A percentile compares a stretch with the other conserved stretches of the same genome.
phyloP scores from a whole-genome alignment of 192 early-diverging fungal species.

The Oehlia diaphana region DNA sequence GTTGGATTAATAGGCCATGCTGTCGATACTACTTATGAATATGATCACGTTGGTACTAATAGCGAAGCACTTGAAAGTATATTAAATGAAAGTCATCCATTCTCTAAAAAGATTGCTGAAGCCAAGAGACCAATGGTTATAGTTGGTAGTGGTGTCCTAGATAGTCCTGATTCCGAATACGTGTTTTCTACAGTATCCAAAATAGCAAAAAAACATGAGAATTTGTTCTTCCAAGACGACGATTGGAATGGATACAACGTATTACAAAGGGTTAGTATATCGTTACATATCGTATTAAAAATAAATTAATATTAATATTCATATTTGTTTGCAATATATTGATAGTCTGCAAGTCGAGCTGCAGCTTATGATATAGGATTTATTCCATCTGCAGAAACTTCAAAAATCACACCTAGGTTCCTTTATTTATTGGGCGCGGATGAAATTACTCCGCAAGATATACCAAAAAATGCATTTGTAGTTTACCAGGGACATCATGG shows the following conservation, averaged over 20 bases:
- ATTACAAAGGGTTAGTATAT: conserved; percentile 74
- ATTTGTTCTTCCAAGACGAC: conserved; percentile 66
- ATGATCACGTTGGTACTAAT: conserved; percentile 75
- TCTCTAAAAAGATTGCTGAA: conserved; percentile 69
- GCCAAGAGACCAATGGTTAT: conserved; percentile 93
- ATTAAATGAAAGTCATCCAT: conserved; percentile 66
- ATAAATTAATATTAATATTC: neutral
- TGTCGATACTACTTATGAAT: conserved; percentile 88
- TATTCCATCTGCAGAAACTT: conserved; percentile 52
- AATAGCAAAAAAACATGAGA: conserved; percentile 67
- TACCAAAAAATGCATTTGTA: conserved; percentile 91
- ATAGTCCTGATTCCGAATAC: conserved; percentile 71
- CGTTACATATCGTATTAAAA: neutral
- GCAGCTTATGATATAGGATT: conserved; percentile 93
- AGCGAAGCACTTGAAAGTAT: conserved; percentile 69
- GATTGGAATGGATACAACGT: conserved; percentile 89
- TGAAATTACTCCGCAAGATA: conserved; percentile 70
- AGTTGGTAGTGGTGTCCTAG: conserved; percentile 79
- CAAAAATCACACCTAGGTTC: conserved; percentile 55
- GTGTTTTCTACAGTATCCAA: conserved; percentile 76
- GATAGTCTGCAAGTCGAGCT: conserved; percentile 51
- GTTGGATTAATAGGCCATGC: conserved; percentile 80
- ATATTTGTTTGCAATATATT: too few relatives aligned
- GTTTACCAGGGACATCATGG: conserved; percentile 99
- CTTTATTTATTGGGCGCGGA: conserved; percentile 95